phyloP scores from a whole-genome alignment of 352 stramenopile species.

The Pythium aphanidermatum region DNA sequence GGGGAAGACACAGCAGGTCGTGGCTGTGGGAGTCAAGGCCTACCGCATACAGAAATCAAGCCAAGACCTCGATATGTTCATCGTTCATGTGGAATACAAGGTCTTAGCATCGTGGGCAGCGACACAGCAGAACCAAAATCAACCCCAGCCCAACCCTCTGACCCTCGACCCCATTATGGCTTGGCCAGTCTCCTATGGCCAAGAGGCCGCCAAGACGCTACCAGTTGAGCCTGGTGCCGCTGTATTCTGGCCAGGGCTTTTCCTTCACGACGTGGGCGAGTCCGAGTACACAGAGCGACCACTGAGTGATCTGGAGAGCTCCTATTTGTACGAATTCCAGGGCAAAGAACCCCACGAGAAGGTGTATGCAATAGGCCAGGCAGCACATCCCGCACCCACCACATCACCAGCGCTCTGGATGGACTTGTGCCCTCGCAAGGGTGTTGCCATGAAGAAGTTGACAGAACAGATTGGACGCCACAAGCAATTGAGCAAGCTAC shows the following conservation, averaged over 20 bases:
- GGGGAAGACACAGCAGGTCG: slow-evolving; percentile 23
- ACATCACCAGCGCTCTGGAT: slow-evolving; percentile 33
- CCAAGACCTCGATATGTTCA: slow-evolving; percentile 42
- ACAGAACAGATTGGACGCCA: slow-evolving; percentile 36
- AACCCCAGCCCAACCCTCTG: too few relatives aligned
- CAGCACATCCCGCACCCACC: not conserved
- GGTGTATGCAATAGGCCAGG: slow-evolving; percentile 33
- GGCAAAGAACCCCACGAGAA: slow-evolving; percentile 29
- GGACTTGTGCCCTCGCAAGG: slow-evolving; percentile 38
- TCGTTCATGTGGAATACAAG: slow-evolving; percentile 34
- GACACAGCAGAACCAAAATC: slow-evolving; percentile 34
- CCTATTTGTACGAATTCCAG: slow-evolving; percentile 56
- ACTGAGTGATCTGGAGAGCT: slow-evolving; percentile 34
- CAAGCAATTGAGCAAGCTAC: slow-evolving; percentile 18
- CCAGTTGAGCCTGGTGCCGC: slow-evolving; percentile 20
- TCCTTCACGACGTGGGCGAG: slow-evolving; percentile 27
- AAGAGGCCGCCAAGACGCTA: slow-evolving; percentile 18
- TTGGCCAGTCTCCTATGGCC: slow-evolving; percentile 41
- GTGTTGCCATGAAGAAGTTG: slow-evolving; percentile 65
- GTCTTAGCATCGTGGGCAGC: slow-evolving; percentile 17
- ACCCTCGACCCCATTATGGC: not conserved
- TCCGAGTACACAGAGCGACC: slow-evolving; percentile 35
- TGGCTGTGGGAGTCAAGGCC: slow-evolving; percentile 42
- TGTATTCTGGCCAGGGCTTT: slow-evolving; percentile 45
- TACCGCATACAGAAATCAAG: slow-evolving; percentile 40